Conservation (phyloP, 352 stramenopile genomes). For the Globisporangium mamillatum region DNA sequence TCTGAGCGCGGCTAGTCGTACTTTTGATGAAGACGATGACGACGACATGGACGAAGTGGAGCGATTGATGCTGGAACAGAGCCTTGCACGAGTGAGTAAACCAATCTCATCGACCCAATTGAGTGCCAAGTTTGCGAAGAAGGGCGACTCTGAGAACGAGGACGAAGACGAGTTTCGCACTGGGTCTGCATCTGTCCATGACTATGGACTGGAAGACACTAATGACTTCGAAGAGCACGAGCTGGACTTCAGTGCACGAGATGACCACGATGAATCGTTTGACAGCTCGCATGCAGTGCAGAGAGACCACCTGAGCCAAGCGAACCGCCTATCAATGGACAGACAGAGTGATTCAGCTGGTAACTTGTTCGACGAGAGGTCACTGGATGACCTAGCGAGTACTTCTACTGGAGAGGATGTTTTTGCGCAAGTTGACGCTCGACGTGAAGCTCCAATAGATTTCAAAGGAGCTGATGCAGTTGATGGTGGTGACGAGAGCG, state of each 20-base stretch:
- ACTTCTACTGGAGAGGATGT: background rate
- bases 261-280: conserved; percentile 17
- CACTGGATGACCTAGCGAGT: background rate
- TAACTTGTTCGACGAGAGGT: background rate
- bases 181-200: background rate
- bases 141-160: conserved; percentile 1
- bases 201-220: background rate
- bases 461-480: background rate
- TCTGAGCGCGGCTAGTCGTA: conserved; percentile 1
- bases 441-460: background rate
- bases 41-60: conserved; percentile 21
- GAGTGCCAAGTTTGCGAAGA: background rate
- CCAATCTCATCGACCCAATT: background rate
- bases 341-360: background rate
- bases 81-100: background rate
- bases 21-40: conserved; percentile 23
- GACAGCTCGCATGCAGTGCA: conserved; percentile 1
- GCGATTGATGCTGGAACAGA: conserved; percentile 11
- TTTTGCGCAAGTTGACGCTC: background rate
- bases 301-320: background rate
- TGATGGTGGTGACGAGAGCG: conserved; percentile 2
- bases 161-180: background rate
- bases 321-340: background rate
- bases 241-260: conserved; percentile 1
- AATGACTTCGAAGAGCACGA: conserved; percentile 16